Conservation (phyloP, 2,329 filamentous ascomycete species). For the Neofusicoccum cordaticola region DNA sequence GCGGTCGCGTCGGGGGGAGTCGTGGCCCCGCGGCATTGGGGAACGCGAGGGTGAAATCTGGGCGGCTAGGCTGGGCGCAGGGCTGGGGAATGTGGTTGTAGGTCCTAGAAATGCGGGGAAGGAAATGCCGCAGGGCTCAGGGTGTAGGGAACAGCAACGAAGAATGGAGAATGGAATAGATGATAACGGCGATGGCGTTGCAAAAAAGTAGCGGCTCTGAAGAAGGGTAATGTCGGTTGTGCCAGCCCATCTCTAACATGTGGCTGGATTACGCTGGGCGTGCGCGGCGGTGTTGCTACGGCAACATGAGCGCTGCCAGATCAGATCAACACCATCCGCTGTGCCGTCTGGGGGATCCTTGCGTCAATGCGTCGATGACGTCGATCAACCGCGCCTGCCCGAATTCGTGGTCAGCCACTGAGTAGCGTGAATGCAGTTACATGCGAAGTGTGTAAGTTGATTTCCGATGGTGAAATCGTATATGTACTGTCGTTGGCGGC, state of each 20-base stretch:
- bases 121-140: no score
- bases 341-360: conserved; percentile 8
- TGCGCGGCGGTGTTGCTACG: conserved; percentile 1
- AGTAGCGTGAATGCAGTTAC: no score
- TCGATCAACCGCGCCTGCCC: background rate
- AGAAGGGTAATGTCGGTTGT: background rate
- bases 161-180: background rate
- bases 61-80: no score
- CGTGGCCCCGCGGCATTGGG: conserved; percentile 21
- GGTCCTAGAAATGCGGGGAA: no score
- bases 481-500: no score
- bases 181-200: background rate
- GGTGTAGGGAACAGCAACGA: no score
- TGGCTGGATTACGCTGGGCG: background rate
- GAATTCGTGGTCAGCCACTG: no score
- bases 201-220: background rate
- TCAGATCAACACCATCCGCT: conserved; percentile 8
- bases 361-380: conserved; percentile 9
- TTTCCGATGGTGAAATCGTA: no score
- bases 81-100: no score
- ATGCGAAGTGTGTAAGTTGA: no score
- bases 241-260: background rate
- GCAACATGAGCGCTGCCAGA: background rate
- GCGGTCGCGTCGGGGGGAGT: conserved; percentile 23
- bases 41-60: no score